Conservation (phyloP, 139 green algal genomes). For the Raphidocelis subcapitata region DNA sequence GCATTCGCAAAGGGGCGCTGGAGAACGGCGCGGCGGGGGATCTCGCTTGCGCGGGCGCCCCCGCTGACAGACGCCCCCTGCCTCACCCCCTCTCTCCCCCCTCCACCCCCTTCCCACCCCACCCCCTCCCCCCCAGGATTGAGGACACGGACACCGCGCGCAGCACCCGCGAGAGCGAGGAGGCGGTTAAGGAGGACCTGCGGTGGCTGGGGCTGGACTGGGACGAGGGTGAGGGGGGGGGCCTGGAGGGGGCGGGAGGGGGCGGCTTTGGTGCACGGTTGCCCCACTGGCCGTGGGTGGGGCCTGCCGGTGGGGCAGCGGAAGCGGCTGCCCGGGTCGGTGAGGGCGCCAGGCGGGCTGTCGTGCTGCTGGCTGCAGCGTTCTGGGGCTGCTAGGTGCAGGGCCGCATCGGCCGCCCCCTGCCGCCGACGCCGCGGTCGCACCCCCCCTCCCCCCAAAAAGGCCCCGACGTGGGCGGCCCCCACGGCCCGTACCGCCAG, state of each 20-base stretch:
- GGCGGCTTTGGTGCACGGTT: no score
- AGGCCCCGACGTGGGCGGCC: conserved; percentile 87
- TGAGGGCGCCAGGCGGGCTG: no score
- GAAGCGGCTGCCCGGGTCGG: no score
- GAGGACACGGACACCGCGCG: conserved; percentile 97
- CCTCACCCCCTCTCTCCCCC: neutral
- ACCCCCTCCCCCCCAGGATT: conserved; percentile 48
- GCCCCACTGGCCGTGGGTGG: no score
- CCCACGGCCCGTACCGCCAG: conserved; percentile 93
- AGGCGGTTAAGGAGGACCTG: conserved; percentile 90
- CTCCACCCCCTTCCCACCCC: neutral
- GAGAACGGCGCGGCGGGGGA: no score
- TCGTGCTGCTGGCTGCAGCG: no score
- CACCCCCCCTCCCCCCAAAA: neutral
- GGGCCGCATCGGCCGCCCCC: no score
- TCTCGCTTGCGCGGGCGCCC: no score
- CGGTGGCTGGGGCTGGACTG: conserved; percentile 95
- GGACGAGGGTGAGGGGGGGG: conserved; percentile 84
- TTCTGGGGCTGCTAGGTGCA: no score
- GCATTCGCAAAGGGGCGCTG: neutral
- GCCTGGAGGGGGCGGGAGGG: no score
- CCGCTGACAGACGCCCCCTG: neutral
- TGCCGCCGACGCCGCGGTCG: no score
- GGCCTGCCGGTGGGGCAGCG: no score
- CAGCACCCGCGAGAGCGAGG: conserved; percentile 88